These are phyloP conservation scores for Boletus eberwhitei DNA, from an alignment of 768 basidiomycete genomes.

Conservation along the genomic window DNA sequence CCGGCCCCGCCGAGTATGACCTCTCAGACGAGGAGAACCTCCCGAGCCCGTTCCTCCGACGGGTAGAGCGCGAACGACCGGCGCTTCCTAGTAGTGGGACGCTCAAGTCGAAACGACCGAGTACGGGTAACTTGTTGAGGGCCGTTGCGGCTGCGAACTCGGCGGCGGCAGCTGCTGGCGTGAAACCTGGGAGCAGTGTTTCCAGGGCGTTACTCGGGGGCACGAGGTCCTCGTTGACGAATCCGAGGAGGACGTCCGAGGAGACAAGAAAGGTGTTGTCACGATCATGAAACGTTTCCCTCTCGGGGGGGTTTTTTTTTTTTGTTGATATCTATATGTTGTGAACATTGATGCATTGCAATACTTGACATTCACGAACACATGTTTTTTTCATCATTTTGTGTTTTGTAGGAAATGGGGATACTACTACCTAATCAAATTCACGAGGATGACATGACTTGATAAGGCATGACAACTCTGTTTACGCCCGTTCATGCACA, in stretches of 20 bases:
- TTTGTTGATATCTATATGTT: background rate
- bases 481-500: too few species aligned
- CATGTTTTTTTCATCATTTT: conserved; percentile 2
- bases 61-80: conserved; percentile 40
- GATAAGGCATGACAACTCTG: too few species aligned
- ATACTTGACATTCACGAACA: conserved; percentile 6
- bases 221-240: conserved; percentile 42
- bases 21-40: conserved; percentile 78
- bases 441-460: background rate
- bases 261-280: conserved; percentile 35
- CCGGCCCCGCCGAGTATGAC: conserved; percentile 53
- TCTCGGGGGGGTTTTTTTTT: background rate
- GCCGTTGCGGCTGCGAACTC: conserved; percentile 59
- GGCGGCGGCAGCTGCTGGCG: conserved; percentile 26
- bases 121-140: conserved; percentile 52
- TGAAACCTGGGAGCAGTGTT: conserved; percentile 16
- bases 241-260: conserved; percentile 47
- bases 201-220: conserved; percentile 8
- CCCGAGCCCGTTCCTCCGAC: conserved; percentile 78
- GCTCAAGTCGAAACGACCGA: conserved; percentile 39
- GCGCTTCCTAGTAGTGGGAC: conserved; percentile 5
- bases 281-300: conserved; percentile 8
- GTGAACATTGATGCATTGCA: conserved; percentile 3
- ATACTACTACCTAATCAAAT: background rate
- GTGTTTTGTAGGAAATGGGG: conserved; percentile 1